Conservation (phyloP, 495 filamentous ascomycete species). For the Amniculicola lignicola region DNA sequence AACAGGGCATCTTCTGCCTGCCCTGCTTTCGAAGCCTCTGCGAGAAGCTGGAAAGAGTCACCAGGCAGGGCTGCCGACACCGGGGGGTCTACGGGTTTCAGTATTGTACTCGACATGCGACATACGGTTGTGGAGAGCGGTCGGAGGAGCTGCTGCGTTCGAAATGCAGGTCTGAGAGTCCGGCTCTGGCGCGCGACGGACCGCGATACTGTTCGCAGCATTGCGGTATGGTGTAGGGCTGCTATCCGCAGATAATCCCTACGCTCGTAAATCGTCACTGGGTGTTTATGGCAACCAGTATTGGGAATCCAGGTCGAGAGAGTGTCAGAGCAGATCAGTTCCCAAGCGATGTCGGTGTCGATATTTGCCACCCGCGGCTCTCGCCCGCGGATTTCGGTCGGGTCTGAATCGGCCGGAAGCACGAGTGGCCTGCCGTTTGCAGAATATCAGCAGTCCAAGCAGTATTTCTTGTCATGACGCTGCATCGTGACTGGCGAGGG, state of each 20-base stretch:
- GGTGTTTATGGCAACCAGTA: background rate
- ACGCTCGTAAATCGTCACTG: background rate
- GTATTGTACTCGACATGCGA: conserved; percentile 35
- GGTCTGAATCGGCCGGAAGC: background rate
- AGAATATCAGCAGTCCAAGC: no score
- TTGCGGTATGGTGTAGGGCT: conserved; percentile 14
- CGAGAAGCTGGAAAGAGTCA: conserved; percentile 77
- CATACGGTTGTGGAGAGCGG: conserved; percentile 33
- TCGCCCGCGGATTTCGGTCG: conserved; percentile 12
- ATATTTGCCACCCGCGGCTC: conserved; percentile 23
- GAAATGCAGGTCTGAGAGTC: conserved; percentile 15
- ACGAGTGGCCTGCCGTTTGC: no score
- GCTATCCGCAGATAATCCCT: background rate
- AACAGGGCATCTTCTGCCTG: conserved; percentile 78
- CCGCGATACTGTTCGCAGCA: conserved; percentile 36
- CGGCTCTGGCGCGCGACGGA: conserved; percentile 31
- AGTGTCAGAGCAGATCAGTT: no score
- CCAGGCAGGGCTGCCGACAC: conserved; percentile 58
- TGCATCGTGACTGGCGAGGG: conserved; percentile 9
- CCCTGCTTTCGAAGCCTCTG: conserved; percentile 67
- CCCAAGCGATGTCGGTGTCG: conserved; percentile 1
- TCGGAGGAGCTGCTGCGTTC: conserved; percentile 30
- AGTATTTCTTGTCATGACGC: no score
- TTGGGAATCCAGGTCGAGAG: no score
- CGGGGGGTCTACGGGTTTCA: conserved; percentile 49